A percentile compares a stretch with the other conserved stretches of the same genome.
phyloP scores from a whole-genome alignment of 2,329 filamentous ascomycete genomes.

The Cladosporium velox region DNA sequence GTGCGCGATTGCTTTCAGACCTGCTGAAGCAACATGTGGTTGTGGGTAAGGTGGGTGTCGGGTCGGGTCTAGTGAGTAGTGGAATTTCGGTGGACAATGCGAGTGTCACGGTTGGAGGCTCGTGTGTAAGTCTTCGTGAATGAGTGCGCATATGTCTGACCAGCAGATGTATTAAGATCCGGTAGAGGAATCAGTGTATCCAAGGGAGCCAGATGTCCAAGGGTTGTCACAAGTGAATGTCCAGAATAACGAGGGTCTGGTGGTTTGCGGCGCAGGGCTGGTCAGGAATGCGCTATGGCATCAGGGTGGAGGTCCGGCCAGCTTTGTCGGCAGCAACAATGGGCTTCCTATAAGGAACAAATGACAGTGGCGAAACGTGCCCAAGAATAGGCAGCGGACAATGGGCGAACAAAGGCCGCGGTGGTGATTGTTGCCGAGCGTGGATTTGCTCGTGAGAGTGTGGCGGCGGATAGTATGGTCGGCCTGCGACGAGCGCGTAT shows the following conservation, averaged over 20 bases:
- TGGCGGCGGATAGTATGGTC: neutral
- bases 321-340: slow-evolving; percentile 21
- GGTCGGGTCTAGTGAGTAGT: neutral
- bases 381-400: slow-evolving; percentile 17
- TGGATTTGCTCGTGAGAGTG: slow-evolving; percentile 5
- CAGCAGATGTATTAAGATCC: slow-evolving; percentile 15
- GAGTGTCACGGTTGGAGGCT: neutral
- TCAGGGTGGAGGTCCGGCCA: neutral
- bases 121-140: neutral
- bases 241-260: slow-evolving; percentile 4
- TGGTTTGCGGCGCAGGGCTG: slow-evolving; percentile 11
- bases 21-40: slow-evolving; percentile 21
- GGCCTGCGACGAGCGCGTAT: slow-evolving; percentile 18
- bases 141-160: slow-evolving; percentile 16
- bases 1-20: slow-evolving; percentile 12
- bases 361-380: neutral
- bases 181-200: neutral
- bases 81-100: neutral
- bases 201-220: neutral
- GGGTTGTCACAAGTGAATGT: neutral
- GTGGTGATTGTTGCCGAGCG: slow-evolving; percentile 9
- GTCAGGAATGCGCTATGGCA: slow-evolving; percentile 21
- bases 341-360: slow-evolving; percentile 1
- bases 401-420: slow-evolving; percentile 1
- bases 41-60: neutral